Evolutionary conservation across 1,139 yeast genomes (phyloP), one percentile per base, ranked within the genome.

Genomic region (Geotrichum europaeum): DNA sequence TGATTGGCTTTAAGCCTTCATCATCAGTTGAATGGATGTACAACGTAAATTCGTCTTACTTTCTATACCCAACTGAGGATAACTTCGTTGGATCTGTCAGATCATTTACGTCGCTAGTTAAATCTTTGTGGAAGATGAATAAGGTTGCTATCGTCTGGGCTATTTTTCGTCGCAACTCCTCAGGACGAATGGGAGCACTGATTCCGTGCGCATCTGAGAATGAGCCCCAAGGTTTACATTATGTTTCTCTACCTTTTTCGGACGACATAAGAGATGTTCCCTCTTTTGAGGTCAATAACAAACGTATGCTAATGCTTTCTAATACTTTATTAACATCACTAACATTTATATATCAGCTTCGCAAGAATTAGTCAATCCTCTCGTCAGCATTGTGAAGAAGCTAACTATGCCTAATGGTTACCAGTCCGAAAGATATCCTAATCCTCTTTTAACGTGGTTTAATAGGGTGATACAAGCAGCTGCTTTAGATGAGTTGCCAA

Each of bases 91-190:
- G 92, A 20, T 89, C 97, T 0, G 77, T 79, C 25, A 75, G 83
- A 47, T 86, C 95, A 0, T 82, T 91, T 69, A 79, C 88, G 0
- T 80, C 92, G 0, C 75, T 94, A 9, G 88, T 84, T 69, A 84
- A 82, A 58, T 80, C 86, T 1, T 76, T 95, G 73, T 69, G 76
- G 3, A 78, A 78, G 57, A 76, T 81, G 57, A 68, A 62, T 5
- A 82, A 82, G 68, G 84, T 81, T 67, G 95, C 89, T 0, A 73
- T 94, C 10, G 81, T 87, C 1, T 89, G 91, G 84, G 92, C 96
- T 1, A 82, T 85, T 67, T 68, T 79, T 6, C 80, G 86, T 62
- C 75, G 72, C 56, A 79, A 78, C 63, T 74, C 90, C 0, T 72
- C 79, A 57, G 95, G 97, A 0, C 67, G 77, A 2, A 66, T 89